Evolutionary conservation across 805 yeast genomes (phyloP), one percentile per base, ranked within the genome.

Genomic region (Yarrowia phangngaensis): DNA sequence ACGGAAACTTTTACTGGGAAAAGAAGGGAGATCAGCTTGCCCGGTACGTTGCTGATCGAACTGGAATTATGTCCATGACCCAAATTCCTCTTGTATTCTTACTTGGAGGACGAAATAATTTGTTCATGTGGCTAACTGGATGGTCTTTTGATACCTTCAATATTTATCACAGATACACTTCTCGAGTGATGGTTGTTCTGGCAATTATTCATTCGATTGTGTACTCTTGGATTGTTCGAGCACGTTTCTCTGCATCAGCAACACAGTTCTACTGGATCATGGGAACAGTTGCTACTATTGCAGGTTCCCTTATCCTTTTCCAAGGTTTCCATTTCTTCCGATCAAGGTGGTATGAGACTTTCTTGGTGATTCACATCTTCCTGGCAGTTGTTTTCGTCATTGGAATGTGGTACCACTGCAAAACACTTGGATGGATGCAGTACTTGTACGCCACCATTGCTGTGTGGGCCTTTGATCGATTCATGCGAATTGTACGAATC

Each of bases 81-180:
- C 54, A 60, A 26, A 4, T 59, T 22, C 67, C 67, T 2, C 23
- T 61, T 16, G 38, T 62, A 31, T 46, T 59, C 12, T 22, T 62
- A 31, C 61, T 84, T 64, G 85, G 86, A 6, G 80, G 82, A 26
- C 70, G 92, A 55, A 84, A 84, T 60, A 84, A 82, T 60, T 77
- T 84, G 14, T 66, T 84, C 56, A 74, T 74, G 53, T 65, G 64
- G 57, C 49, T 82, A 7, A 74, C 88, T 1, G 86, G 88, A 1
- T 71, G 83, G 68, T 63, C 78, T 0, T 80, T 74, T 56, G 64
- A 79, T 12, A 71, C 82, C 1, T 83, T 84, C 64, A 70, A 78
- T 56, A 64, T 71, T 19, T 77, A 73, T 57, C 95, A 85, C 64
- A 51, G 64, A 7, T 63, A 65, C 64, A 43, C 56, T 3, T 60